phyloP scores from a whole-genome alignment of 805 yeast species.

The Spathaspora hagerdaliae region DNA sequence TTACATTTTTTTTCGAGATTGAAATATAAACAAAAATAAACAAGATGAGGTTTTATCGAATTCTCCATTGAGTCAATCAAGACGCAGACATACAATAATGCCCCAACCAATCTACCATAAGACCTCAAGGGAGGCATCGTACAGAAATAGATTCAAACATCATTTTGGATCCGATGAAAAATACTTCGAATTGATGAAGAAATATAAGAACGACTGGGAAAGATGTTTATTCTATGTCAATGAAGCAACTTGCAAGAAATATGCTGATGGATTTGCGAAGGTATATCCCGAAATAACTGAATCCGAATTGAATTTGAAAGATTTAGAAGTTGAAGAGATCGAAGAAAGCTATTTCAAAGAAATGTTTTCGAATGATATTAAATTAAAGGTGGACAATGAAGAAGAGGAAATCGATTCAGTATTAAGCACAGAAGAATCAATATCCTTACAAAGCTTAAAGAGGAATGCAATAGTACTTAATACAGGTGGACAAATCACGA shows the following conservation, averaged over 20 bases:
- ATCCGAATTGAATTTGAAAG: constrained; percentile 10
- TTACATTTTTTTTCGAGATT: too few species aligned
- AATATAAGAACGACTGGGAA: constrained; percentile 50
- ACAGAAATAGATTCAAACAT: constrained; percentile 29
- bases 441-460: neutral
- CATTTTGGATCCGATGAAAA: constrained; percentile 48
- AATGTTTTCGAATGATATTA: constrained; percentile 2
- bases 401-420: constrained; percentile 1
- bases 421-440: too few species aligned
- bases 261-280: constrained; percentile 3
- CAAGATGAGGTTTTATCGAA: too few species aligned
- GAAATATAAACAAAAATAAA: too few species aligned
- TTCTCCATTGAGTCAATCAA: too few species aligned
- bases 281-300: neutral
- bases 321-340: constrained; percentile 4
- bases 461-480: constrained; percentile 23
- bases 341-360: constrained; percentile 2
- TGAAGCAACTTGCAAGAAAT: constrained; percentile 14
- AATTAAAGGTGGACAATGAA: neutral
- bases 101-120: neutral
- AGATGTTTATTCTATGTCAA: constrained; percentile 41
- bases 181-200: constrained; percentile 38
- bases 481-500: constrained; percentile 50
- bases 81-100: too few species aligned
- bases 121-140: constrained; percentile 19